Percentiles rank a stretch among this genome's conserved stretches.
These are phyloP conservation scores for Hordeum marinum DNA, from an alignment of 176 grass and related monocot genomes.

Conservation along the genomic window DNA sequence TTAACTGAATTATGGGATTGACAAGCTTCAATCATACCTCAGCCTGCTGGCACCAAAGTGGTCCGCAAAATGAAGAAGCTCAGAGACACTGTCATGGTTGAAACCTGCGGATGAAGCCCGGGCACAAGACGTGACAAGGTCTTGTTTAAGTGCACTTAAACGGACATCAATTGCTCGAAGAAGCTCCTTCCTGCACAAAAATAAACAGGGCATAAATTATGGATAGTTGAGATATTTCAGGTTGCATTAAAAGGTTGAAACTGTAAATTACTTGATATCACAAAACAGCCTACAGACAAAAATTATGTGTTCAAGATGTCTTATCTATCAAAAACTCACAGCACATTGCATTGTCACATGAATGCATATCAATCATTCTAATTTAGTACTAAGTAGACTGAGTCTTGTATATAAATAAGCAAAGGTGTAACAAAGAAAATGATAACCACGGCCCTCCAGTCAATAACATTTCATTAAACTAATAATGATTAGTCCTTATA, in stretches of 20 bases:
- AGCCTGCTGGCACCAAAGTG: conserved; percentile 72
- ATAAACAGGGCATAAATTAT: conserved; percentile 13
- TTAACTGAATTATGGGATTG: background rate
- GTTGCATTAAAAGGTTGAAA: background rate
- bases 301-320: conserved; percentile 6
- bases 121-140: conserved; percentile 68
- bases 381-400: background rate
- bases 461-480: background rate
- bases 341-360: background rate
- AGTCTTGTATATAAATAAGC: background rate
- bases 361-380: background rate
- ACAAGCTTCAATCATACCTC: conserved; percentile 51
- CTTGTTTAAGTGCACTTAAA: conserved; percentile 80
- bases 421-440: background rate
- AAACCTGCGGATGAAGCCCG: conserved; percentile 85
- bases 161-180: conserved; percentile 91
- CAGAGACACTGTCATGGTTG: conserved; percentile 51
- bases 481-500: background rate
- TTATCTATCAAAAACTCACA: conserved; percentile 10
- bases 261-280: conserved; percentile 8
- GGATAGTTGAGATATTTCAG: background rate
- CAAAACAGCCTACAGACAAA: background rate
- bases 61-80: conserved; percentile 78
- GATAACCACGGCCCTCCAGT: background rate
- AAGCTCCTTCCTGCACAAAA: conserved; percentile 76